Evolutionary conservation across 345 rosid species (phyloP), one percentile per base, ranked within the genome.

Genomic region (Murraya paniculata): DNA sequence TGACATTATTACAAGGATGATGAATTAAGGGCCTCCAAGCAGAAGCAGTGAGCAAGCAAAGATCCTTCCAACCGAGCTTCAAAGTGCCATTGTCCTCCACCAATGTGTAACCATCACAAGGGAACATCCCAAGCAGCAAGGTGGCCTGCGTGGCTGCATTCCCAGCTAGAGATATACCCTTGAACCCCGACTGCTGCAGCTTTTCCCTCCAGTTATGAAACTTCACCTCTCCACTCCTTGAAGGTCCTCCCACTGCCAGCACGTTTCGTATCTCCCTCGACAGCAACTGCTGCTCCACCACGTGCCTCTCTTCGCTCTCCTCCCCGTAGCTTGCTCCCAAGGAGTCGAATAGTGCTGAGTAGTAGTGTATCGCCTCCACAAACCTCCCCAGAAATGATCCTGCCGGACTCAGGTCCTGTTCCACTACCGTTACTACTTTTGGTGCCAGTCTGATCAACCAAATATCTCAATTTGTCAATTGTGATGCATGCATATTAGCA

Each of bases 51-150:
- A 96, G 95, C 86, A 96, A 88, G 68, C 98, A 96, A 31, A 96
- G 98, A 78, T 96, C 99, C 79, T 96, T 96, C 99, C 99, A 96
- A 19, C 99, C 99, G 45, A 96, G 95, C 82, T 94, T 96, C 53
- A 96, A 90, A 2, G 99, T 83, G 13, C 99, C 99, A 59, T 84
- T 91, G 82, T 96, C 98, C 83, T 96, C 99, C 11, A 94, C 97
- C 84, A 96, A 87, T 4, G 99, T 96, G 78, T 96, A 96, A 10
- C 99, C 99, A 62, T 96, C 95, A 1, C 90, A 96, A 0, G 99
- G 95, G 82, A 96, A 96, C 98, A 96, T 96, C 10, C 98, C 98
- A 5, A 96, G 85, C 0, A 96, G 88, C 33, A 96, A 83, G 0
- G 97, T 94, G 5, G 99, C 99, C 79, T 96, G 99, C 0, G 97